phyloP scores from a whole-genome alignment of 768 basidiomycete species.

The Paxillus involutus region DNA sequence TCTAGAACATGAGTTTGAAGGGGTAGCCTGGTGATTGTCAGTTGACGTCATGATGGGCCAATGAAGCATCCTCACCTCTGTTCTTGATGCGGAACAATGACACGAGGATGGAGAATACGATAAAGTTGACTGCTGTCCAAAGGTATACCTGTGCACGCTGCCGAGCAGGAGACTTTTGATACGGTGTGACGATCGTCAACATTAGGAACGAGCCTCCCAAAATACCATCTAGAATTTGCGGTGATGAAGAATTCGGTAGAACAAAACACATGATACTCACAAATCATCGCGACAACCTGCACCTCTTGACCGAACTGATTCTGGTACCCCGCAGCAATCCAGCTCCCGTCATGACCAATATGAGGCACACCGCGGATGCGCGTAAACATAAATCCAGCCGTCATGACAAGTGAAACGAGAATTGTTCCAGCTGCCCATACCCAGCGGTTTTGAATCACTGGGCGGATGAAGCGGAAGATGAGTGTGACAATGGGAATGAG shows the following conservation, averaged over 20 bases:
- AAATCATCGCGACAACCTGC: slow-evolving; percentile 80
- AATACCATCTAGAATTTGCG: slow-evolving; percentile 65
- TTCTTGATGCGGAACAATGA: slow-evolving; percentile 92
- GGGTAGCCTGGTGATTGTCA: slow-evolving; percentile 59
- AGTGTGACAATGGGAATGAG: slow-evolving; percentile 49
- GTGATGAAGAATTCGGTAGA: slow-evolving; percentile 5
- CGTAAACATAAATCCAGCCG: slow-evolving; percentile 94
- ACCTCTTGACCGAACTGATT: slow-evolving; percentile 94
- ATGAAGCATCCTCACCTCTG: slow-evolving; percentile 51
- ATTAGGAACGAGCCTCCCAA: slow-evolving; percentile 78
- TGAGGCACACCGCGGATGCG: slow-evolving; percentile 84
- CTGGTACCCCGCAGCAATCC: slow-evolving; percentile 88
- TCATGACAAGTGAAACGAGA: slow-evolving; percentile 77
- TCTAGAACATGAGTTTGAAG: slow-evolving; percentile 71
- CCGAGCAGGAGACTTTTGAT: slow-evolving; percentile 64
- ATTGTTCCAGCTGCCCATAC: slow-evolving; percentile 69
- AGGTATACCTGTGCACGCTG: slow-evolving; percentile 89
- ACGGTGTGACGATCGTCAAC: slow-evolving; percentile 79
- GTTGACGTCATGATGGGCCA: neutral
- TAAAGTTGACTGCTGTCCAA: slow-evolving; percentile 78
- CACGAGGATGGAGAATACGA: slow-evolving; percentile 85
- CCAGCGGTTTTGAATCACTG: slow-evolving; percentile 73
- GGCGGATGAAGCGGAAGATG: slow-evolving; percentile 57
- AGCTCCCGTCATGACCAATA: slow-evolving; percentile 58
- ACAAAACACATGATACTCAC: slow-evolving; percentile 48